These are phyloP conservation scores for Entrophospora sp. DNA, from an alignment of 192 early-diverging fungal genomes.

Conservation along the genomic window DNA sequence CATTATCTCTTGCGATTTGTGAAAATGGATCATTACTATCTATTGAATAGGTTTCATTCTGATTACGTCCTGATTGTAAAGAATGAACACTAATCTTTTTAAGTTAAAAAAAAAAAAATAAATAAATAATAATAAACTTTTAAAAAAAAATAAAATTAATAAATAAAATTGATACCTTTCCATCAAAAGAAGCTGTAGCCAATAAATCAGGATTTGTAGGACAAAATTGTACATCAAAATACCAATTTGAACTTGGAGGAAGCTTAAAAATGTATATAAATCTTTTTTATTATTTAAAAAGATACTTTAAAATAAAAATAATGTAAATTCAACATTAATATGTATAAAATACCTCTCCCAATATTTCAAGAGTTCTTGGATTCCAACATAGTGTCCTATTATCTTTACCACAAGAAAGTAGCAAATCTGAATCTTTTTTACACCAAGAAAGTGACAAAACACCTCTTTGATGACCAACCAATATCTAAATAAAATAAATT, in stretches of 20 bases:
- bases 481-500: too few relatives aligned
- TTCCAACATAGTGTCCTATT: constrained; percentile 91
- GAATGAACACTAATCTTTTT: constrained; percentile 68
- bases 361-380: constrained; percentile 62
- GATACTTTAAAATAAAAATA: too few relatives aligned
- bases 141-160: neutral
- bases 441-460: constrained; percentile 92
- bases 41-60: constrained; percentile 3
- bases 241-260: constrained; percentile 80
- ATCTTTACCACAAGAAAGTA: constrained; percentile 93
- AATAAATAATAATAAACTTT: neutral
- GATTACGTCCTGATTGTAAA: constrained; percentile 48
- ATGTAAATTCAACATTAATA: neutral
- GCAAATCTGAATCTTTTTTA: constrained; percentile 80
- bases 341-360: constrained; percentile 80
- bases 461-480: constrained; percentile 83
- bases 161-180: constrained; percentile 41
- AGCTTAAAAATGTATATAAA: constrained; percentile 34
- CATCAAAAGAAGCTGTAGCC: constrained; percentile 84
- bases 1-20: constrained; percentile 26
- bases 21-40: constrained; percentile 73
- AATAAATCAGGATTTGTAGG: constrained; percentile 86
- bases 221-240: constrained; percentile 93
- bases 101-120: neutral
- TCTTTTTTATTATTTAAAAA: too few relatives aligned